These are phyloP conservation scores for Microthlaspi erraticum DNA, from an alignment of 345 rosid species.

Conservation along the genomic window DNA sequence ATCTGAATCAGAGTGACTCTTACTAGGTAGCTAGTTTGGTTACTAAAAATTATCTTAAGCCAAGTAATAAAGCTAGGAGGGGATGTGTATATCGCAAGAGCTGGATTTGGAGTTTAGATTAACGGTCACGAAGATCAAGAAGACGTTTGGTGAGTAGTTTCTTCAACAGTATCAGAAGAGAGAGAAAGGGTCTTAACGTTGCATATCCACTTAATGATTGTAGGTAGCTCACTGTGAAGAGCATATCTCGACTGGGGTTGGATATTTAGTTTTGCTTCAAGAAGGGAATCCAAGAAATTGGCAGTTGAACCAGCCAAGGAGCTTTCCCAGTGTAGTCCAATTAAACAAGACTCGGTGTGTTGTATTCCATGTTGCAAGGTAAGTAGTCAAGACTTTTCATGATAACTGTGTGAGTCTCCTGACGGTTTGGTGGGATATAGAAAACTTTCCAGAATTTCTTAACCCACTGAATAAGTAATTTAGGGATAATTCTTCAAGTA, in stretches of 20 bases:
- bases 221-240: not conserved
- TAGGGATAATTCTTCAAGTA: conserved; percentile 11
- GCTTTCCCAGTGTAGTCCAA: not conserved
- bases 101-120: conserved; percentile 5
- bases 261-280: conserved; percentile 4
- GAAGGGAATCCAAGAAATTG: not conserved
- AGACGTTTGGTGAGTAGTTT: conserved; percentile 8
- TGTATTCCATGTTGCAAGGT: not conserved
- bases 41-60: not conserved
- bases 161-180: conserved; percentile 7
- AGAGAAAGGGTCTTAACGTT: conserved; percentile 19
- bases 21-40: not conserved
- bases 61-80: not conserved
- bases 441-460: no score
- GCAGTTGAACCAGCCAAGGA: not conserved
- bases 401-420: conserved; percentile 11
- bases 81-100: conserved; percentile 8
- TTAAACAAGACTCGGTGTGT: conserved; percentile 17
- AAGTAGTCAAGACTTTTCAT: not conserved
- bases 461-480: not conserved
- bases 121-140: not conserved
- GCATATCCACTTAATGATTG: not conserved
- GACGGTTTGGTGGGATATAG: conserved; percentile 16
- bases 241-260: not conserved
- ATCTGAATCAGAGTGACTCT: not conserved